Evolutionary conservation across 768 basidiomycete genomes (phyloP), one percentile per base, ranked within the genome.

Genomic region (Melanogaster broomeanus): DNA sequence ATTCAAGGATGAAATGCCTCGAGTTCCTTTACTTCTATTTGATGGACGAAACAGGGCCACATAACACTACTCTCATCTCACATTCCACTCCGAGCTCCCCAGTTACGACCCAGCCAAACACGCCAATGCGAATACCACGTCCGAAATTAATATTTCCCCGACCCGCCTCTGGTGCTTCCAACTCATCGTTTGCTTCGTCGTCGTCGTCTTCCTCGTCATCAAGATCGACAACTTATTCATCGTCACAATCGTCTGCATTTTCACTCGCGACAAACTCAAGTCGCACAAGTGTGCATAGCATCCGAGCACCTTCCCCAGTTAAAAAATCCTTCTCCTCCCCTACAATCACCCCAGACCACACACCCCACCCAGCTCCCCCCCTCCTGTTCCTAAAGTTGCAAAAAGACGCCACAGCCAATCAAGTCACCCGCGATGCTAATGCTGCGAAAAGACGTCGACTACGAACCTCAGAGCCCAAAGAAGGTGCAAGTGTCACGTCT

Each of bases 21-120:
- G 95, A 97, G 65, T 94, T 97, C 61, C 72, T 98, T 15, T 96
- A 96, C 68, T 97, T 95, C 68, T 98, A 98, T 67, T 77, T 98
- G 7, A 76, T 96, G 40, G 94, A 95, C 53, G 94, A 97, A 64
- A 82, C 81, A 1, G 64, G 72, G 6, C 51, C 57, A 19, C 51
- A 57, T 4, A 50, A 43, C 38, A 55, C 46, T 10, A 39, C 42
- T 27, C 18, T 52, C 0, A 55, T 49, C 30, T 45, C 56, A 4
- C 77, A 79, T 6, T 58, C 67, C 4, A 60, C 67, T 11, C 74
- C 74, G 0, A 58, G 70, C n/a, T 61, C 73, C 16, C 57, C 69
- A 3, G 43, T 57, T 45, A 18, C 44, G 49, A 47, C 63, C 27
- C 42, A 75, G 76, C 52, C 45, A 25, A 53, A 43, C 49, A 19